Evolutionary conservation across 2,329 filamentous ascomycete genomes (phyloP).

Genomic region (Fusarium sp.): DNA sequence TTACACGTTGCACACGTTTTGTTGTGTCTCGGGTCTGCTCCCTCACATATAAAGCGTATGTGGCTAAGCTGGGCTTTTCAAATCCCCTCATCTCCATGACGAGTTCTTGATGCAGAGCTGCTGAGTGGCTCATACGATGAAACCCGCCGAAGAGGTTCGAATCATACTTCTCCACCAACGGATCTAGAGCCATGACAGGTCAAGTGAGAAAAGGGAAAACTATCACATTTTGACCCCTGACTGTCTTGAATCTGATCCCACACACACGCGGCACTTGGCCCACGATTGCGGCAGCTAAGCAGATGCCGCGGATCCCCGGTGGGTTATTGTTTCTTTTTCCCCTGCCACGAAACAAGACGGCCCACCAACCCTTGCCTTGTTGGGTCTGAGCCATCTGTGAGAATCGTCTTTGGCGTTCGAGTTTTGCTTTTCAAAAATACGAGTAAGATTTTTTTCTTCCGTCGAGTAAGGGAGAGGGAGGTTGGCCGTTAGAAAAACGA

Average conservation of each 20-base stretch:
- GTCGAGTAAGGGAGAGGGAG: slow-evolving; percentile 19
- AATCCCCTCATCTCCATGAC: slow-evolving; percentile 2
- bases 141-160: background rate
- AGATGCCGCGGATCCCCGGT: slow-evolving; percentile 29
- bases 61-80: slow-evolving; percentile 23
- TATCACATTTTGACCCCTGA: slow-evolving; percentile 33
- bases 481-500: slow-evolving; percentile 14
- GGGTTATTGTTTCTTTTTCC: slow-evolving; percentile 21
- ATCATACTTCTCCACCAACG: slow-evolving; percentile 9
- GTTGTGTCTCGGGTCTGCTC: slow-evolving; percentile 20
- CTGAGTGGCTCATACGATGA: slow-evolving; percentile 15
- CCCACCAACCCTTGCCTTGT: slow-evolving; percentile 32
- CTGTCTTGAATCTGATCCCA: slow-evolving; percentile 18
- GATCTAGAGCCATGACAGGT: slow-evolving; percentile 24
- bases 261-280: slow-evolving; percentile 26
- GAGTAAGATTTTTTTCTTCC: background rate
- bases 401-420: slow-evolving; percentile 5
- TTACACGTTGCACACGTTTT: slow-evolving; percentile 23
- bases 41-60: slow-evolving; percentile 22
- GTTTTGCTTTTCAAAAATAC: slow-evolving; percentile 18
- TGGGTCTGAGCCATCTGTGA: slow-evolving; percentile 21
- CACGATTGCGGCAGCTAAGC: slow-evolving; percentile 34
- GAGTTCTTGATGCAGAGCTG: slow-evolving; percentile 20
- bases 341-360: slow-evolving; percentile 39
- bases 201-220: slow-evolving; percentile 30